phyloP scores from a whole-genome alignment of 345 rosid genomes.

The Syzygium oleosum region DNA sequence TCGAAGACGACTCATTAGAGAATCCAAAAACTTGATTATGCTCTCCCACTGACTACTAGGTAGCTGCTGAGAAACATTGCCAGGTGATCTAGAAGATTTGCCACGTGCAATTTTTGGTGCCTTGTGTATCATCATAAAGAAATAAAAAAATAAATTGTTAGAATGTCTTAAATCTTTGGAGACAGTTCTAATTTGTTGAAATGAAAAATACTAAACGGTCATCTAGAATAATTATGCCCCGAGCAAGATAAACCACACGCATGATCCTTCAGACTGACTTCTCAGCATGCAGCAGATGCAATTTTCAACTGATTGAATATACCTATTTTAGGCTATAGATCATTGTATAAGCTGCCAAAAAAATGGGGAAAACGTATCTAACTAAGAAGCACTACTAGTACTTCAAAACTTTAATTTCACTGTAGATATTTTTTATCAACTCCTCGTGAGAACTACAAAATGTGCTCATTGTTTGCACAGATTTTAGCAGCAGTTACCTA shows the following conservation, averaged over 20 bases:
- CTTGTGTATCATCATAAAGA: slow-evolving; percentile 15
- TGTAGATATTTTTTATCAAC: not conserved
- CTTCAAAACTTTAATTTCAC: not conserved
- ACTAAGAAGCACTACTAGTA: not conserved
- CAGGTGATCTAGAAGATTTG: slow-evolving; percentile 76
- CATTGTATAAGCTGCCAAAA: not conserved
- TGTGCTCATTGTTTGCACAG: not conserved
- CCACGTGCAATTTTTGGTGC: slow-evolving; percentile 80
- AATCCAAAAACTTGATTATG: slow-evolving; percentile 87
- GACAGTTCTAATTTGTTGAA: not conserved
- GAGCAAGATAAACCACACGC: not conserved
- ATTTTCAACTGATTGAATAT: not conserved
- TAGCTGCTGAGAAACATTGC: slow-evolving; percentile 49
- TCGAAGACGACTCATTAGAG: slow-evolving; percentile 64
- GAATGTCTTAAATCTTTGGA: not conserved
- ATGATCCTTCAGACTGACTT: not conserved
- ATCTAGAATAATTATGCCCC: not conserved
- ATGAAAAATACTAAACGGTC: not conserved
- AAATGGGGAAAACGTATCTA: not conserved
- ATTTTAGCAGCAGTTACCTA: not conserved
- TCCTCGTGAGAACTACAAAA: not conserved
- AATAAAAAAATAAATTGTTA: not conserved
- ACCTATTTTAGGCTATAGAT: not conserved
- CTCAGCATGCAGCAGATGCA: not conserved
- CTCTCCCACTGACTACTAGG: slow-evolving; percentile 76